phyloP scores from a whole-genome alignment of 2,329 filamentous ascomycete genomes.

The Ceratocystis eucalypticola region DNA sequence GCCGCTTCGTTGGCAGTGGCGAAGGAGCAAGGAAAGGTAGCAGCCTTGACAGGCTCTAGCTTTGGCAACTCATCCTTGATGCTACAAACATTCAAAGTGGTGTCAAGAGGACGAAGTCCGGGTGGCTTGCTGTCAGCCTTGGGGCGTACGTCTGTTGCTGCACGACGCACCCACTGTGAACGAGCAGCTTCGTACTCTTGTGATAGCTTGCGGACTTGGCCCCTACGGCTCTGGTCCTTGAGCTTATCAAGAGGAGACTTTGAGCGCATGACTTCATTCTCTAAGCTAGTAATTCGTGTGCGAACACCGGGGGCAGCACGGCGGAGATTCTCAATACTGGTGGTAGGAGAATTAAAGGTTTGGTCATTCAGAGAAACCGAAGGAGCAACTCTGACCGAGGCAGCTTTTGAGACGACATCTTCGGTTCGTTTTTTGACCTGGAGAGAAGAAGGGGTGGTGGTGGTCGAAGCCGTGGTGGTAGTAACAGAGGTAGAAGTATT shows the following conservation, averaged over 20 bases:
- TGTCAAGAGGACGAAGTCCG: slow-evolving; percentile 13
- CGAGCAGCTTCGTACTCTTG: slow-evolving; percentile 18
- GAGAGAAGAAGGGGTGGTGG: not conserved
- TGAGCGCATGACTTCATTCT: slow-evolving; percentile 18
- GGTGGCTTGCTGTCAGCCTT: slow-evolving; percentile 14
- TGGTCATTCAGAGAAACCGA: slow-evolving; percentile 1
- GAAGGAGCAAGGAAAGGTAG: not conserved
- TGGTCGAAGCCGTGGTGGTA: not conserved
- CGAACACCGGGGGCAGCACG: slow-evolving; percentile 18
- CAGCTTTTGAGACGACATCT: not conserved
- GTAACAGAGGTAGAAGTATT: too few species aligned
- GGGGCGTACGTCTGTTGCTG: slow-evolving; percentile 3
- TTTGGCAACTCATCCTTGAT: not conserved
- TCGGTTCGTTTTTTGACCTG: slow-evolving; percentile 5
- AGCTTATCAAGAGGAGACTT: slow-evolving; percentile 20
- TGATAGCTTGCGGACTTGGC: slow-evolving; percentile 15
- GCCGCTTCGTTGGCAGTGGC: not conserved
- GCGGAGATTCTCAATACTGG: slow-evolving; percentile 17
- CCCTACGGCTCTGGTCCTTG: slow-evolving; percentile 17
- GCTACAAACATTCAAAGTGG: slow-evolving; percentile 11
- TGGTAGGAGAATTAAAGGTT: slow-evolving; percentile 15
- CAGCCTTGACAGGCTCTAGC: not conserved
- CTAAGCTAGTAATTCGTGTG: slow-evolving; percentile 18
- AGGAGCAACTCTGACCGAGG: slow-evolving; percentile 6
- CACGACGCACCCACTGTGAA: slow-evolving; percentile 16